A percentile compares a stretch with the other conserved stretches of the same genome.
These are phyloP conservation scores for Smittium culicis DNA, from an alignment of 371 early-diverging fungal species.

Conservation along the genomic window DNA sequence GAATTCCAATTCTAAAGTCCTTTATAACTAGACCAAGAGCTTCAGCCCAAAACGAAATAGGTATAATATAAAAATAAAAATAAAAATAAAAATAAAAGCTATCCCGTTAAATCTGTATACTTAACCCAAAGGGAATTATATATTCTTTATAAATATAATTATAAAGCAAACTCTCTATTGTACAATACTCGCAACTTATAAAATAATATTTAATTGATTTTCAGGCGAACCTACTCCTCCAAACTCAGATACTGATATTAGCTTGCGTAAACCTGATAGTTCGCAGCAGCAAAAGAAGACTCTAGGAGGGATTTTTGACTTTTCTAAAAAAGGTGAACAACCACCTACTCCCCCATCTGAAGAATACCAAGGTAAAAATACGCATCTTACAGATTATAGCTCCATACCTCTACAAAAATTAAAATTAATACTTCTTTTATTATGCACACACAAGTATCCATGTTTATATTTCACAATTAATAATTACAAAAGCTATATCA, in stretches of 20 bases:
- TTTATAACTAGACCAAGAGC: neutral
- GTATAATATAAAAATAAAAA: no score
- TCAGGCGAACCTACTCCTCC: conserved; percentile 11
- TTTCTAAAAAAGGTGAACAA: neutral
- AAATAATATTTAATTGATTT: neutral
- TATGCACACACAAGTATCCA: no score
- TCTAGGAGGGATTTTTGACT: neutral
- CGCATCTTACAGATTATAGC: neutral
- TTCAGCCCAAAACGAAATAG: neutral
- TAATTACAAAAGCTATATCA: no score
- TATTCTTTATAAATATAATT: neutral
- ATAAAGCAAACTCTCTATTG: neutral
- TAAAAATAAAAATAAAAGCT: no score
- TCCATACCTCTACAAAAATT: no score
- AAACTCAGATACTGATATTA: neutral
- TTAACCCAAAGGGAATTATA: no score
- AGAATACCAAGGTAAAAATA: neutral
- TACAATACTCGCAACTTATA: neutral
- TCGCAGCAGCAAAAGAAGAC: neutral
- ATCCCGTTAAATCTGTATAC: neutral
- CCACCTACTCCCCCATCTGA: neutral
- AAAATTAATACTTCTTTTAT: no score
- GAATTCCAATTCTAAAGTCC: neutral
- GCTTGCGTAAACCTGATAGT: neutral
- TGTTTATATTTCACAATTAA: no score